phyloP scores from a whole-genome alignment of 75 land plant species.

The Gnetum montanum region DNA sequence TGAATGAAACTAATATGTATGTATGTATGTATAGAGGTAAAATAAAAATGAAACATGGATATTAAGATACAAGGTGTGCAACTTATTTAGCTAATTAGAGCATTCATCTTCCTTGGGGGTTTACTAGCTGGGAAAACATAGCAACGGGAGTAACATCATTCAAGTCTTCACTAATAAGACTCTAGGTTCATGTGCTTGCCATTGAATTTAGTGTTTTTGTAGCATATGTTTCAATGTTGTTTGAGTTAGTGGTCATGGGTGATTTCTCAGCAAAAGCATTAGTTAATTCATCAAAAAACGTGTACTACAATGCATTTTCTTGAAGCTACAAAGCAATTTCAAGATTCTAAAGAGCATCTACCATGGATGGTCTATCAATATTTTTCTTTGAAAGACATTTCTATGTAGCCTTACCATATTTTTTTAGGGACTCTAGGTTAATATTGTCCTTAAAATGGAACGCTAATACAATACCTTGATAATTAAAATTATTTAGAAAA shows the following conservation, averaged over 20 bases:
- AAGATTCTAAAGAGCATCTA: conserved; percentile 40
- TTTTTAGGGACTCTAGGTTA: conserved; percentile 19
- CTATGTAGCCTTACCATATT: conserved; percentile 30
- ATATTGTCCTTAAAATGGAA: conserved; percentile 15
- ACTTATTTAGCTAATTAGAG: not conserved
- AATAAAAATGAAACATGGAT: no score
- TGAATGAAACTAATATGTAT: no score
- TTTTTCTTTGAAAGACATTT: conserved; percentile 32
- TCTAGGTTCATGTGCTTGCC: conserved; percentile 16
- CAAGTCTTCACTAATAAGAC: conserved; percentile 32
- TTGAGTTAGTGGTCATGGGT: not conserved
- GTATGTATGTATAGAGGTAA: no score
- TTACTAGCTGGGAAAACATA: conserved; percentile 62
- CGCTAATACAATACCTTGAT: no score
- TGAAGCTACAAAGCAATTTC: conserved; percentile 37
- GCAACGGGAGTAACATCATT: conserved; percentile 49
- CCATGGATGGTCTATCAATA: conserved; percentile 32
- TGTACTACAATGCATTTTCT: conserved; percentile 18
- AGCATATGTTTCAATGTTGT: not conserved
- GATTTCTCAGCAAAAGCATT: not conserved
- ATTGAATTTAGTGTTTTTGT: not conserved
- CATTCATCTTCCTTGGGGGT: conserved; percentile 54
- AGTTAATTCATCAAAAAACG: conserved; percentile 1
- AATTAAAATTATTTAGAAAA: no score
- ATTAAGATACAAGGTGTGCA: not conserved